phyloP scores from a whole-genome alignment of 2,329 filamentous ascomycete species.

The Claviceps pusilla region DNA sequence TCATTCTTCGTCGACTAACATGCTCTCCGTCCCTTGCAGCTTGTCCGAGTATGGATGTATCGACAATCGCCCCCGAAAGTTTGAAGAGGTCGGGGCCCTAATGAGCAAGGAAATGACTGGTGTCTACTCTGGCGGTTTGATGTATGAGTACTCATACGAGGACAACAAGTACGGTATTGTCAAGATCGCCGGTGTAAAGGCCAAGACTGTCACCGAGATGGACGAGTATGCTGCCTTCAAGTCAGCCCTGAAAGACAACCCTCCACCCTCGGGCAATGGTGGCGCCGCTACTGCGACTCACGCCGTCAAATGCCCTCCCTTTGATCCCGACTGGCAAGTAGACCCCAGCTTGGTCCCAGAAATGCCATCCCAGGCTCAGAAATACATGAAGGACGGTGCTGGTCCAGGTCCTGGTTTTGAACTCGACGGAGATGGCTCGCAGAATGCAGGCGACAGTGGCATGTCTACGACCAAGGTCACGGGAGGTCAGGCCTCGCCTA shows the following conservation, averaged over 20 bases:
- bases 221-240: slow-evolving; percentile 46
- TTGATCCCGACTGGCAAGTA: slow-evolving; percentile 35
- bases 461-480: slow-evolving; percentile 30
- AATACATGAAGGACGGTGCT: slow-evolving; percentile 39
- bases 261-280: slow-evolving; percentile 35
- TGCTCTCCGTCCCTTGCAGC: slow-evolving; percentile 17
- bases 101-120: slow-evolving; percentile 71
- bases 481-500: slow-evolving; percentile 17
- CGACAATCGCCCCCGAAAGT: slow-evolving; percentile 59
- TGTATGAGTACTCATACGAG: slow-evolving; percentile 87
- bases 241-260: slow-evolving; percentile 30
- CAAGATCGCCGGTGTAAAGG: slow-evolving; percentile 44
- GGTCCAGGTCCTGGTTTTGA: slow-evolving; percentile 38
- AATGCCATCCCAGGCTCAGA: slow-evolving; percentile 34
- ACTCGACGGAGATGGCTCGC: slow-evolving; percentile 37
- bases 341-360: slow-evolving; percentile 33
- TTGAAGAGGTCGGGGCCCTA: slow-evolving; percentile 62
- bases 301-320: slow-evolving; percentile 33
- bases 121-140: slow-evolving; percentile 89
- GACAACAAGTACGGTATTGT: slow-evolving; percentile 70
- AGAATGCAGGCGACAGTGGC: slow-evolving; percentile 32
- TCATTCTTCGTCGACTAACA: not conserved
- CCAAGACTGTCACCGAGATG: slow-evolving; percentile 36
- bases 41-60: slow-evolving; percentile 89
- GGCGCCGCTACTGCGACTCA: slow-evolving; percentile 34